Percentiles rank a stretch among this genome's conserved stretches.
Evolutionary conservation across 805 yeast genomes (phyloP).

Genomic region (Teunomyces cretensis): DNA sequence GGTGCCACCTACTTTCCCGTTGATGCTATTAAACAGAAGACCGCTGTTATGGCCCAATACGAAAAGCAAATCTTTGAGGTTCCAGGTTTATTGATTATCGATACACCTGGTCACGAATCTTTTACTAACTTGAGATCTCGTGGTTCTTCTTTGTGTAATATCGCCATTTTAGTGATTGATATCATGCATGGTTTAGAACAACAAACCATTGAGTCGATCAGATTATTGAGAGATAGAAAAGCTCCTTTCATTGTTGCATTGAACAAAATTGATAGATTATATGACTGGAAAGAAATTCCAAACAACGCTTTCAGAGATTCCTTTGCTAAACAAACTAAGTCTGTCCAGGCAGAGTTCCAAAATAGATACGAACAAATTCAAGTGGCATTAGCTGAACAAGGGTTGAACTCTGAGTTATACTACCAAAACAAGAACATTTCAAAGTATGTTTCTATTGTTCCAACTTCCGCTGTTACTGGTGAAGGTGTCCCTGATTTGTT

Average conservation of each 20-base stretch:
- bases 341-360: conserved; percentile 91
- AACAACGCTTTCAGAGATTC: conserved; percentile 97
- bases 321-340: conserved; percentile 70
- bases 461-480: conserved; percentile 98
- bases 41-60: conserved; percentile 83
- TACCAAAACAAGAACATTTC: conserved; percentile 93
- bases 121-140: conserved; percentile 96
- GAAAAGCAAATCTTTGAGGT: conserved; percentile 88
- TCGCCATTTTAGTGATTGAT: conserved; percentile 97
- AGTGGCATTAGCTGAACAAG: conserved; percentile 94
- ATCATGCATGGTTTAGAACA: conserved; percentile 99
- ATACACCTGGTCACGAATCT: conserved; percentile 99
- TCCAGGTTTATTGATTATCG: conserved; percentile 95
- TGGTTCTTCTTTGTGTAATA: conserved; percentile 98
- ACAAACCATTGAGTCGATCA: conserved; percentile 93
- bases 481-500: conserved; percentile 99
- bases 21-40: conserved; percentile 86
- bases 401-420: conserved; percentile 94
- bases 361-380: conserved; percentile 82
- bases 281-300: conserved; percentile 89
- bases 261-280: conserved; percentile 95
- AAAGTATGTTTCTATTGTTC: conserved; percentile 92
- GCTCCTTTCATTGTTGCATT: conserved; percentile 97
- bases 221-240: conserved; percentile 90
- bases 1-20: conserved; percentile 99